Evolutionary conservation across 768 basidiomycete species (phyloP).

Genomic region (Trametes meyenii): DNA sequence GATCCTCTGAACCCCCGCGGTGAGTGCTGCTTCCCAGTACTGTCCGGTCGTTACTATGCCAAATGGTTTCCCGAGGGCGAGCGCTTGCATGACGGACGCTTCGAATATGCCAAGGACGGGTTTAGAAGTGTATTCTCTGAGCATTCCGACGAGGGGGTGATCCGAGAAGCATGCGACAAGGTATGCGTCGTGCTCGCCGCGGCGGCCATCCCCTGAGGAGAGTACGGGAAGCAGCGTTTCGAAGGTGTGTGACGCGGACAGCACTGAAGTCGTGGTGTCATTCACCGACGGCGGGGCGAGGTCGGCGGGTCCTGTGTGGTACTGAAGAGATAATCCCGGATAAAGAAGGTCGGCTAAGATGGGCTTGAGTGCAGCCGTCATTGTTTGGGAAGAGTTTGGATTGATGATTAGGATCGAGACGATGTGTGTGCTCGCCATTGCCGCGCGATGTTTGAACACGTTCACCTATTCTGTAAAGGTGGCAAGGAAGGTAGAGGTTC

Average conservation of each 20-base stretch:
- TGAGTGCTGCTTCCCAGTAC: slow-evolving; percentile 38
- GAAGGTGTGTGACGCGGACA: slow-evolving; percentile 22
- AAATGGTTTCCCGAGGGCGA: slow-evolving; percentile 31
- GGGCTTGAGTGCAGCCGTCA: slow-evolving; percentile 33
- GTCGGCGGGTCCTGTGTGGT: slow-evolving; percentile 23
- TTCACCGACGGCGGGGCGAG: slow-evolving; percentile 28
- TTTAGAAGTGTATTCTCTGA: slow-evolving; percentile 17
- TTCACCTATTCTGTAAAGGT: too few relatives aligned
- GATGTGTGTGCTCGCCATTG: too few relatives aligned
- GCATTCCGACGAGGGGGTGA: slow-evolving; percentile 36
- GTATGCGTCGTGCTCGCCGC: slow-evolving; percentile 30
- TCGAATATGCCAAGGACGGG: slow-evolving; percentile 42
- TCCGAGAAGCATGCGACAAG: slow-evolving; percentile 38
- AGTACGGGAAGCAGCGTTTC: slow-evolving; percentile 6
- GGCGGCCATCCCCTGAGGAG: neutral
- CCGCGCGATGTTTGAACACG: too few relatives aligned
- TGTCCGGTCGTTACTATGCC: slow-evolving; percentile 42
- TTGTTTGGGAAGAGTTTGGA: slow-evolving; percentile 38
- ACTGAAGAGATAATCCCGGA: slow-evolving; percentile 16
- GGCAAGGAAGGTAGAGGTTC: too few relatives aligned
- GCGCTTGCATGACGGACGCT: slow-evolving; percentile 35
- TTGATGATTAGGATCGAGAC: slow-evolving; percentile 36
- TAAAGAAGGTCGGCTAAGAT: slow-evolving; percentile 24
- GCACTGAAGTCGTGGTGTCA: slow-evolving; percentile 23
- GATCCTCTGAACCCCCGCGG: slow-evolving; percentile 27